A percentile compares a stretch with the other conserved stretches of the same genome.
phyloP scores from a whole-genome alignment of 192 early-diverging fungal genomes.

The Coemansia sp. region DNA sequence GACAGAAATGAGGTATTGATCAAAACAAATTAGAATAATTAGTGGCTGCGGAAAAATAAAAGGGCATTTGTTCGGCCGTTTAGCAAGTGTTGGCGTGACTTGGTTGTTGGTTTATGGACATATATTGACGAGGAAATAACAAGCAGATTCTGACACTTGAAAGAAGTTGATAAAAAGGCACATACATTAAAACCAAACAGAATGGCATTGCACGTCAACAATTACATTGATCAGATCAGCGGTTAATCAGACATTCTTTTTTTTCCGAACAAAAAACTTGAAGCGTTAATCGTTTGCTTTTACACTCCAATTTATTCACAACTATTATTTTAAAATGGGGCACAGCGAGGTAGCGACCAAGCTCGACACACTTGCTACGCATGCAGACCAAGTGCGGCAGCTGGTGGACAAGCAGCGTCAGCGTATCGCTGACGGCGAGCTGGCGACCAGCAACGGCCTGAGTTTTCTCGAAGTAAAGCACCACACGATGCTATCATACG shows the following conservation, averaged over 20 bases:
- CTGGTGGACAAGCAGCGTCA: conserved; percentile 43
- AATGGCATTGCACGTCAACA: too few relatives aligned
- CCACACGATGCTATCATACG: conserved; percentile 81
- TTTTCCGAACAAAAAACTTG: too few relatives aligned
- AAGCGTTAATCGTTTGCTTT: neutral
- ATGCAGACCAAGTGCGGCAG: conserved; percentile 47
- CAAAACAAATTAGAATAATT: neutral
- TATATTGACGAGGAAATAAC: too few relatives aligned
- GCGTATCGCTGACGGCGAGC: conserved; percentile 54
- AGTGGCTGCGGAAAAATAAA: neutral
- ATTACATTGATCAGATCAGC: too few relatives aligned
- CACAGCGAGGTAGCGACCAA: conserved; percentile 12
- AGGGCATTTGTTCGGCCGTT: neutral
- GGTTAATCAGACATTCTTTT: too few relatives aligned
- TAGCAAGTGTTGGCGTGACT: too few relatives aligned
- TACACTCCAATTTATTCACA: neutral
- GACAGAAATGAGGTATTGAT: neutral
- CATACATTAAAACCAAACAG: too few relatives aligned
- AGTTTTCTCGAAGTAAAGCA: conserved; percentile 89
- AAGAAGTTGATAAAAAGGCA: too few relatives aligned
- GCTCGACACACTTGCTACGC: conserved; percentile 26
- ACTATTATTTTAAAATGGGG: neutral
- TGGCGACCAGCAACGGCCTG: conserved; percentile 74
- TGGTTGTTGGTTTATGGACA: too few relatives aligned
- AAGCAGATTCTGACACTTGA: too few relatives aligned